Conservation (phyloP, 1,284 basidiomycete genomes). For the Trichosporon asahii region DNA sequence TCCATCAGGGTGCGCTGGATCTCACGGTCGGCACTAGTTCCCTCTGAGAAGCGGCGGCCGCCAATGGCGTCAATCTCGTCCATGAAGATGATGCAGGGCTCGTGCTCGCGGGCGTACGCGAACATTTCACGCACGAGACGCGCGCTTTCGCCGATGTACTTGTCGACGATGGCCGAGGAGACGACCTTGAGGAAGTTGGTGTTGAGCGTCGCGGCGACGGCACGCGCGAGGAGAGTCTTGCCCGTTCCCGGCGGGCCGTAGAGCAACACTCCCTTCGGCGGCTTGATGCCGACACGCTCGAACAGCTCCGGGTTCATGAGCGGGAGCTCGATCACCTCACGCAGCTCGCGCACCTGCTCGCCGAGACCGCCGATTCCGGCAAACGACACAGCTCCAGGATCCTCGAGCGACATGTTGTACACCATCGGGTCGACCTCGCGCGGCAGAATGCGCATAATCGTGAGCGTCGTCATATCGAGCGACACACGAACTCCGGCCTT, state of each 20-base stretch:
- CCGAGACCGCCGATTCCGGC: constrained; percentile 94
- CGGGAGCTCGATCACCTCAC: constrained; percentile 96
- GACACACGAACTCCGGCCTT: constrained; percentile 94
- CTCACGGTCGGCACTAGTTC: constrained; percentile 95
- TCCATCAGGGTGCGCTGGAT: constrained; percentile 99
- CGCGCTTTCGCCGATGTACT: constrained; percentile 98
- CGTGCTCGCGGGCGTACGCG: constrained; percentile 92
- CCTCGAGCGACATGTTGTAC: constrained; percentile 99
- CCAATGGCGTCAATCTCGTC: constrained; percentile 98
- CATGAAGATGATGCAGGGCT: constrained; percentile 71
- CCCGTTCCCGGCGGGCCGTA: constrained; percentile 94
- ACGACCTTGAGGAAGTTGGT: constrained; percentile 99
- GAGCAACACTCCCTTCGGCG: constrained; percentile 94
- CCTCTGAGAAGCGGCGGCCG: constrained; percentile 94
- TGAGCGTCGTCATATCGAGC: constrained; percentile 98
- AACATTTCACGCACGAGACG: constrained; percentile 97
- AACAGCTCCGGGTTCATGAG: constrained; percentile 95
- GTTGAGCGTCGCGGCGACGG: constrained; percentile 90
- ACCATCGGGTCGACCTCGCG: constrained; percentile 97
- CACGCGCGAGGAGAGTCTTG: constrained; percentile 91
- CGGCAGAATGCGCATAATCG: constrained; percentile 97
- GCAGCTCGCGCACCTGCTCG: constrained; percentile 93
- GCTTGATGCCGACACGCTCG: constrained; percentile 89
- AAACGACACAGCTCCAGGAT: constrained; percentile 91
- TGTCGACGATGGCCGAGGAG: constrained; percentile 98